Conservation (phyloP, 2,329 filamentous ascomycete species). For the Diplodia mutila region DNA sequence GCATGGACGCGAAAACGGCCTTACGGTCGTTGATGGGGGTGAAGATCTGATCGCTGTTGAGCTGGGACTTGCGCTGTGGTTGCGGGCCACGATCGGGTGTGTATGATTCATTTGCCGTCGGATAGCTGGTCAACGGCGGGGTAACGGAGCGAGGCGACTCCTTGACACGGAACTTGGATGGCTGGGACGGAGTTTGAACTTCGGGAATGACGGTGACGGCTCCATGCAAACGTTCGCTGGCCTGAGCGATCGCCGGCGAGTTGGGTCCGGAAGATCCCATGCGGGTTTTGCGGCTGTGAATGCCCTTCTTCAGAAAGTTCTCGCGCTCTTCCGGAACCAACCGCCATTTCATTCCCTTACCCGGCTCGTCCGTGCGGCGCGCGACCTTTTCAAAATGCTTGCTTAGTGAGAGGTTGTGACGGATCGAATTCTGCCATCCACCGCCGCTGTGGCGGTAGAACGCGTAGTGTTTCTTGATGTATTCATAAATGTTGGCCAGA, state of each 20-base stretch:
- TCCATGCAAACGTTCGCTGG: conserved; percentile 52
- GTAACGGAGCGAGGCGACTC: conserved; percentile 51
- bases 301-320: conserved; percentile 77
- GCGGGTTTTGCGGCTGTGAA: conserved; percentile 48
- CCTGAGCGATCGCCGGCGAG: conserved; percentile 61
- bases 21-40: conserved; percentile 34
- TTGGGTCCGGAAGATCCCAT: conserved; percentile 67
- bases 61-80: conserved; percentile 32
- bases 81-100: conserved; percentile 59
- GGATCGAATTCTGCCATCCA: conserved; percentile 96
- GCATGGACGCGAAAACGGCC: conserved; percentile 31
- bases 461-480: conserved; percentile 87
- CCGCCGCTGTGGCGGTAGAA: conserved; percentile 86
- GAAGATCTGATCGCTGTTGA: conserved; percentile 25
- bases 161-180: conserved; percentile 38
- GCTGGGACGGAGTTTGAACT: conserved; percentile 19
- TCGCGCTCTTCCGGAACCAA: conserved; percentile 82
- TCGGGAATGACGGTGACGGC: conserved; percentile 31
- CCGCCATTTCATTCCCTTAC: conserved; percentile 99
- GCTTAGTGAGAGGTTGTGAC: conserved; percentile 93
- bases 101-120: conserved; percentile 55
- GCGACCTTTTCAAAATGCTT: conserved; percentile 94
- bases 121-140: conserved; percentile 53
- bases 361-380: conserved; percentile 89
- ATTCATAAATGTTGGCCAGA: conserved; percentile 88